Conservation (phyloP, 148 eudicot species). For the Vaccinium darrowii region DNA sequence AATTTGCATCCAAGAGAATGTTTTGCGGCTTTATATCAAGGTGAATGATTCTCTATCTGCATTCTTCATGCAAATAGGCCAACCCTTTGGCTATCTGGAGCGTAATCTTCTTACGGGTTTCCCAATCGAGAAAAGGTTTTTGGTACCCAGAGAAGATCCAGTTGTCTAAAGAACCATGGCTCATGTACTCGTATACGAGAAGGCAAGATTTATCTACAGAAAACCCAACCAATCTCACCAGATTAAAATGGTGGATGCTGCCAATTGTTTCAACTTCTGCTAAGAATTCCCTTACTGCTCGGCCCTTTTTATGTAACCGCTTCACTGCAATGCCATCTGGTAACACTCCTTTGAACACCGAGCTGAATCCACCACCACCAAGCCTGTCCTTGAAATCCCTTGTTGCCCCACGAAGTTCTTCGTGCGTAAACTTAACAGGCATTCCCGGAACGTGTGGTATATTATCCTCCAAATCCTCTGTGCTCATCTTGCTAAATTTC, state of each 20-base stretch:
- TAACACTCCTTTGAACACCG: constrained; percentile 6
- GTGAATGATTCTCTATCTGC: constrained; percentile 15
- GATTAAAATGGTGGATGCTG: constrained; percentile 17
- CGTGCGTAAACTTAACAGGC: constrained; percentile 6
- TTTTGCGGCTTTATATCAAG: constrained; percentile 17
- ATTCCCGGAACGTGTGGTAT: constrained; percentile 13
- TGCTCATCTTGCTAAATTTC: not conserved
- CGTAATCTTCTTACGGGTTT: constrained; percentile 11
- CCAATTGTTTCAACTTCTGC: constrained; percentile 20
- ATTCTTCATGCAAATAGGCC: constrained; percentile 19
- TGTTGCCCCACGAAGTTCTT: constrained; percentile 5
- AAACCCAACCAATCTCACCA: constrained; percentile 15
- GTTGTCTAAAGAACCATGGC: constrained; percentile 7
- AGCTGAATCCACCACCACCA: constrained; percentile 15
- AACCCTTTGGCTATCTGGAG: constrained; percentile 14
- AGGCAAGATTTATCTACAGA: constrained; percentile 11
- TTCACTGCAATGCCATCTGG: constrained; percentile 16
- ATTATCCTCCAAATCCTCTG: not conserved
- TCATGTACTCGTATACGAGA: constrained; percentile 14
- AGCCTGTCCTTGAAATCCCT: constrained; percentile 7
- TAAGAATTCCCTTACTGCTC: constrained; percentile 3
- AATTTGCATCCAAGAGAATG: constrained; percentile 15
- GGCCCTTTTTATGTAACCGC: constrained; percentile 1
- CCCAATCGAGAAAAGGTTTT: not conserved
- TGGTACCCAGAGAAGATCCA: constrained; percentile 6